Evolutionary conservation across 148 eudicot species (phyloP).

Genomic region (Talinum fruticosum): DNA sequence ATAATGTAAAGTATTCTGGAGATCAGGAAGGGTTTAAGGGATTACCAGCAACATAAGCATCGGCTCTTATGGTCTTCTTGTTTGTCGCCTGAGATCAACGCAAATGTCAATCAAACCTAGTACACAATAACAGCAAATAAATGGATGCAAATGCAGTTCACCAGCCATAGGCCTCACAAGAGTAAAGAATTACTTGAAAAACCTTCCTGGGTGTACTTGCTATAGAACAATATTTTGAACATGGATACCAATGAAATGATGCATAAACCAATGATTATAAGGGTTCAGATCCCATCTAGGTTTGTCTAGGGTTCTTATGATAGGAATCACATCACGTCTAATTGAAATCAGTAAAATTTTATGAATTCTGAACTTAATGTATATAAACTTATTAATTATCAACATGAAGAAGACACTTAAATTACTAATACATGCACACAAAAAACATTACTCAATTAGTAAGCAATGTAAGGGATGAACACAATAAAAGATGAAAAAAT

Average conservation of each 20-base stretch:
- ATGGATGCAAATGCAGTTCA: not conserved
- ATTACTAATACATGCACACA: too few species aligned
- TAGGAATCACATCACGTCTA: not conserved
- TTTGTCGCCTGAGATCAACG: constrained; percentile 73
- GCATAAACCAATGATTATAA: too few species aligned
- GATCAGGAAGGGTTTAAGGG: constrained; percentile 11
- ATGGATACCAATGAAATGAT: not conserved
- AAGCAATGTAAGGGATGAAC: too few species aligned
- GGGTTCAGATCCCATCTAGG: not conserved
- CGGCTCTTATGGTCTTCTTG: constrained; percentile 83
- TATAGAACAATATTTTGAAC: not conserved
- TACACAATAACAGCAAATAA: not conserved
- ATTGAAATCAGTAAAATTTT: too few species aligned
- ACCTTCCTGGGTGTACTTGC: not conserved
- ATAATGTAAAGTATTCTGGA: not conserved
- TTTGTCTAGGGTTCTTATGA: not conserved
- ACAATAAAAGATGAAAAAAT: too few species aligned
- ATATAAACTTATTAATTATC: too few species aligned
- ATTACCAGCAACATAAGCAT: constrained; percentile 97
- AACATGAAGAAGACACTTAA: too few species aligned
- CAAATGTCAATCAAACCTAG: constrained; percentile 1
- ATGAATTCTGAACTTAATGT: too few species aligned
- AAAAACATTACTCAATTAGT: too few species aligned
- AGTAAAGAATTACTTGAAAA: not conserved
- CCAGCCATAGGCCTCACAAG: not conserved